These are phyloP conservation scores for Symbiodinium pilosum DNA, from an alignment of 73 alveolate genomes.

Conservation along the genomic window DNA sequence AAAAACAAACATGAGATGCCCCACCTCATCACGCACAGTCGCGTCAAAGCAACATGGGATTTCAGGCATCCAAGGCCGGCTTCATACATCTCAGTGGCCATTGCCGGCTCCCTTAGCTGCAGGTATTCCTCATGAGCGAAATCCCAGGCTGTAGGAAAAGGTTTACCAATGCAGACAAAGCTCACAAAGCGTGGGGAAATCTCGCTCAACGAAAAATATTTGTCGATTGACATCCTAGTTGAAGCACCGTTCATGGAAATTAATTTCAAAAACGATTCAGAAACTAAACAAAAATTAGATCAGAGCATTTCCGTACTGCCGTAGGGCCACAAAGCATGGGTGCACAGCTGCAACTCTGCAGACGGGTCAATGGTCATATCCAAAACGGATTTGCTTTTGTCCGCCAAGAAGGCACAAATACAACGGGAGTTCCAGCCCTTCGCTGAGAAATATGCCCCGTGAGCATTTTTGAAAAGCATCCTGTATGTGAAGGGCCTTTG, in stretches of 20 bases:
- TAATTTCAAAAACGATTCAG: neutral
- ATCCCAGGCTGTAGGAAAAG: too few relatives aligned
- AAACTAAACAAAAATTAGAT: neutral
- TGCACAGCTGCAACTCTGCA: neutral
- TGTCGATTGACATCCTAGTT: too few relatives aligned
- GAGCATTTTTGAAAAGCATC: neutral
- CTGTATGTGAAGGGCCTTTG: neutral
- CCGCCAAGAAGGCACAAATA: neutral
- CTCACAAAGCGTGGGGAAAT: too few relatives aligned
- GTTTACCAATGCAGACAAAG: too few relatives aligned
- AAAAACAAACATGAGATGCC: neutral
- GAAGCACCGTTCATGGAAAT: neutral
- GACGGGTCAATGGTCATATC: neutral
- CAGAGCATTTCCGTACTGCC: too few relatives aligned
- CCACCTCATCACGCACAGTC: neutral
- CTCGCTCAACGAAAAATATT: too few relatives aligned
- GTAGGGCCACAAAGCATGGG: neutral
- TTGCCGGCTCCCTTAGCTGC: too few relatives aligned
- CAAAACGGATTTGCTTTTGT: neutral
- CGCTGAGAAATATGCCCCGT: neutral
- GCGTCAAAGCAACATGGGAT: neutral
- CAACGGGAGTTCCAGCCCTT: neutral
- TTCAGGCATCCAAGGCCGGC: neutral
- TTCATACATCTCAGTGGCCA: neutral
- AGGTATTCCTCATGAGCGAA: too few relatives aligned